A percentile compares a stretch with the other conserved stretches of the same genome.
phyloP scores from a whole-genome alignment of 805 yeast species.

The Nakazawaea anatomiae region DNA sequence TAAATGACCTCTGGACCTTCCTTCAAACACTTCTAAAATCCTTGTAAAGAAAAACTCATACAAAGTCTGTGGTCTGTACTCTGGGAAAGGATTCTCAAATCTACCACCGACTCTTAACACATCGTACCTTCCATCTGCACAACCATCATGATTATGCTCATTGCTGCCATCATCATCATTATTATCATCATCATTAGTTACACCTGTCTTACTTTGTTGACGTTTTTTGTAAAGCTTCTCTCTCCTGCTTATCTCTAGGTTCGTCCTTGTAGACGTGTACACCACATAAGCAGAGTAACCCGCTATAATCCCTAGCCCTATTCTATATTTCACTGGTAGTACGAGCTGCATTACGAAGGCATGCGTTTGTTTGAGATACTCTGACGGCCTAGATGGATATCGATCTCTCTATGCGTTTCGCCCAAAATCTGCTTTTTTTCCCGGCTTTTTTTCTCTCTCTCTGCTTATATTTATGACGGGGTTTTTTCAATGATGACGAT shows the following conservation, averaged over 20 bases:
- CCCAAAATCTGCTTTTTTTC: too few relatives aligned
- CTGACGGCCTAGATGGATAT: not conserved
- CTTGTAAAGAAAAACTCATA: constrained; percentile 79
- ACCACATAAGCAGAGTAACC: constrained; percentile 64
- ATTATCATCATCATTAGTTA: constrained; percentile 11
- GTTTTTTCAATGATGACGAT: too few relatives aligned
- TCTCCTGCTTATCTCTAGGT: constrained; percentile 44
- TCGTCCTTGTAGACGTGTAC: constrained; percentile 51
- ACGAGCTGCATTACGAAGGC: not conserved
- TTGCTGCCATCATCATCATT: constrained; percentile 7
- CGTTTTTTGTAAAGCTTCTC: constrained; percentile 16
- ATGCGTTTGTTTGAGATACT: not conserved
- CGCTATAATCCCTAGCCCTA: constrained; percentile 36
- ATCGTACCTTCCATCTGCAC: constrained; percentile 27
- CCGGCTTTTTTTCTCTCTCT: too few relatives aligned
- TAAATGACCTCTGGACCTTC: constrained; percentile 51
- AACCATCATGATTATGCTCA: constrained; percentile 6
- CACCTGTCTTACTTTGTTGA: constrained; percentile 3
- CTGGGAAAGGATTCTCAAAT: constrained; percentile 86
- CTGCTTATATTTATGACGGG: too few relatives aligned
- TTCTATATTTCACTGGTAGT: constrained; percentile 25
- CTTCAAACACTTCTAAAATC: constrained; percentile 61
- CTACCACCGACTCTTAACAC: constrained; percentile 62
- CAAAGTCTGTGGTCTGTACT: constrained; percentile 84
- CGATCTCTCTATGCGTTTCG: not conserved